Conservation (phyloP, 805 yeast species). For the Yarrowia alimentaria region DNA sequence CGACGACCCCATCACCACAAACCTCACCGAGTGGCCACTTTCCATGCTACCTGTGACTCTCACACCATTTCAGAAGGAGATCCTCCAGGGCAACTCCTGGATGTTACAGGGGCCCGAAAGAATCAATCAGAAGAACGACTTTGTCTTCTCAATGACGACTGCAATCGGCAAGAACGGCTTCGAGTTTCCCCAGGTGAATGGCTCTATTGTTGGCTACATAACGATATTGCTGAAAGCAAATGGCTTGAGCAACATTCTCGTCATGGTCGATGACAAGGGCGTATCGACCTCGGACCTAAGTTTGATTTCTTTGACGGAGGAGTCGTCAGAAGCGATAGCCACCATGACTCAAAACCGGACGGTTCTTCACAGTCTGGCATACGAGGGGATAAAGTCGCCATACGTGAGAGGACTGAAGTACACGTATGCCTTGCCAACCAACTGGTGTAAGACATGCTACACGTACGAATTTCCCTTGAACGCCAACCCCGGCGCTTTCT, state of each 20-base stretch:
- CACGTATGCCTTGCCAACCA: conserved; percentile 31
- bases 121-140: conserved; percentile 11
- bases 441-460: conserved; percentile 31
- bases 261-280: not conserved
- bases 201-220: conserved; percentile 14
- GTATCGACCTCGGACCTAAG: conserved; percentile 7
- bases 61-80: conserved; percentile 2
- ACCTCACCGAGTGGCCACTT: conserved; percentile 8
- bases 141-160: conserved; percentile 20
- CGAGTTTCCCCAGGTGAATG: conserved; percentile 17
- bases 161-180: conserved; percentile 17
- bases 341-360: not conserved
- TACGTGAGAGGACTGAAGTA: conserved; percentile 10
- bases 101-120: conserved; percentile 19
- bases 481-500: conserved; percentile 5
- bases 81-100: conserved; percentile 3
- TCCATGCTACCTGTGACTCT: conserved; percentile 2
- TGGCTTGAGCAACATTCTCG: conserved; percentile 4
- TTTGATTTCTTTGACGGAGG: conserved; percentile 2
- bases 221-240: conserved; percentile 6
- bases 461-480: conserved; percentile 29
- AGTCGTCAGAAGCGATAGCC: conserved; percentile 11
- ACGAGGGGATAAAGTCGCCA: conserved; percentile 3
- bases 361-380: not conserved
- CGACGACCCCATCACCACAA: conserved; percentile 10